Evolutionary conservation across 441 rosid species (phyloP), one percentile per base, ranked within the genome.

Genomic region (Hura crepitans): DNA sequence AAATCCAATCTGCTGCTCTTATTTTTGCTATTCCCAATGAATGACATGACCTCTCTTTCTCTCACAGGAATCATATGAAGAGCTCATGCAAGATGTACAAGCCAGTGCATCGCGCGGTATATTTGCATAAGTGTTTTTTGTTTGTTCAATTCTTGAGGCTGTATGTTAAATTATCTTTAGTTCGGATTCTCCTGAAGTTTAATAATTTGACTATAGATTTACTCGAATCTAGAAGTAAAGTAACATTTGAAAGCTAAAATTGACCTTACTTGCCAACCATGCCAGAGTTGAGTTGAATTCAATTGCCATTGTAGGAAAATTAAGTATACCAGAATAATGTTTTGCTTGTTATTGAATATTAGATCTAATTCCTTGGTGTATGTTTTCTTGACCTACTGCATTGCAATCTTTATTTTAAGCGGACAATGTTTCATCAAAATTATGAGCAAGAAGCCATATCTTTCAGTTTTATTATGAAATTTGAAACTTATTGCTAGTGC

Each of bases 21-120:
- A 33, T 33, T 14, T 27, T 75, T 30, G 45, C 51, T 37, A 47
- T 14, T 57, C 28, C 30, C 30, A 53, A 4, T 54, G 62, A 17
- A 15, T 55, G 27, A 66, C 37, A 1, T 37, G 35, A 35, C 39
- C 51, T 37, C 37, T 39, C 30, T 35, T 10, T 51, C 25, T 49
- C 27, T 47, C 33, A 31, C 67, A 85, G 89, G 85, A 66, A 15
- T 75, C 87, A 5, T 80, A 81, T 53, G 62, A 61, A 54, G 87
- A 84, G 77, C 73, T 83, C 74, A 64, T 79, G 74, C 83, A 61
- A 28, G 82, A 81, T 58, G 83, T 74, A 42, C 82, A 83, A 70
- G 73, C 81, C 68, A 83, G 77, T 35, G 39, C 82, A 54, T 79
- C 87, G 62, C 76, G 75, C 18, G 70, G 87, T 83, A 78, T 64